Base-by-base conservation (phyloP, 208 protist genomes). In the Acanthamoeba comandoni region DNA sequence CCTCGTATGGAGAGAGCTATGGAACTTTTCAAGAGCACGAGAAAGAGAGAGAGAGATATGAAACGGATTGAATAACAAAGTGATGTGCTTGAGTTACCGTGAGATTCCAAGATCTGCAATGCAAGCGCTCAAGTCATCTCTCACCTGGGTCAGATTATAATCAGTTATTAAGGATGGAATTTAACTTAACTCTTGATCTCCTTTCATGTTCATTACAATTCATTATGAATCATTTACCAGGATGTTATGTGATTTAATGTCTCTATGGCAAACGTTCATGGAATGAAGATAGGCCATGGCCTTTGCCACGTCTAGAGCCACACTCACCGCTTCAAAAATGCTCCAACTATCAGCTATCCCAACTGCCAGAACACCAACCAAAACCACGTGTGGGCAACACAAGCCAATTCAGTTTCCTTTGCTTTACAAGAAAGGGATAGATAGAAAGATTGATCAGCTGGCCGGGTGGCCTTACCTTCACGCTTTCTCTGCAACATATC, bases 231-330 rank as follows among this genome's bases (percentile, higher is more conserved):
- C 3, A 31, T 57, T 31, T 86, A 86, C 77, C n/a, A 86, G 77
- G 5, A 86, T 15, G 57, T 86, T 86, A 22, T 86, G 53, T 4
- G 52, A 67, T 29, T 86, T 86, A 35, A 86, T 86, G 77, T 86
- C 77, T 24, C 77, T 24, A n/a, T 86, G 77, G 31, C 31, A 15
- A 9, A 86, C 77, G 57, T 86, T 67, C 53, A 86, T 86, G 53
- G 88, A 88, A 48, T 96, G 95, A 8, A 96, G 77, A 51, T 94
- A 96, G 19, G 93, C 87, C 92, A 96, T 89, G 19, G 93, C 94
- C 31, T 88, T n/a, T 8, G 94, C 95, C 49, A 92, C 90, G 82
- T 95, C 94, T 17, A 92, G 82, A 58, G 93, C 93, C 13, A 96
- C 60, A 55, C 89, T 51, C 26, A 94, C 26, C 12, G 77, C 57